Evolutionary conservation across 2,329 filamentous ascomycete genomes (phyloP), one percentile per base, ranked within the genome.

Genomic region (Macrophomina phaseolina): DNA sequence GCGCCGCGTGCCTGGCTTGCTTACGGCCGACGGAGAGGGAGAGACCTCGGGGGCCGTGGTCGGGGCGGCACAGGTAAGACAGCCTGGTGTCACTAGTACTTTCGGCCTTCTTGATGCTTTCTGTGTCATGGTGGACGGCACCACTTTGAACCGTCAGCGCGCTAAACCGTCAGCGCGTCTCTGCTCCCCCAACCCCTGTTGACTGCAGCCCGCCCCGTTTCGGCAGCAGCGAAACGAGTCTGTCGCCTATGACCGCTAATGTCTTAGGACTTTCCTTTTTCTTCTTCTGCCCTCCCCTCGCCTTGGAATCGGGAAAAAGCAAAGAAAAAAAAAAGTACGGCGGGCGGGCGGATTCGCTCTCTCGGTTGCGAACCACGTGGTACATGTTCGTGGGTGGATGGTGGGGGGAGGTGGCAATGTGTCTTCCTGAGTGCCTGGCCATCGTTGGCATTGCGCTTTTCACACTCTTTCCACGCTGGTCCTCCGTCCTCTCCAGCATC

Each of bases 91-190:
- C 5, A 46, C n/a, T 61, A 61, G 11, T 49, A 48, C 40, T 62
- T 62, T 45, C 58, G 58, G 58, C 58, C 2, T 18, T 62, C 42
- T 62, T 62, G 58, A 42, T 62, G 45, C 42, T 49, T 38, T 62
- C 56, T 48, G 40, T 46, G 23, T 23, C 28, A 61, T 51, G 6
- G 58, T 49, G 40, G 28, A 36, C 45, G 58, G 58, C 42, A 62
- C 42, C 23, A 62, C 58, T 48, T 49, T 62, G 16, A 46, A 28
- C 30, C 58, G 42, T 62, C 45, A 62, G 36, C 30, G 42, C 42
- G 30, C 58, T 62, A 62, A 48, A 42, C 34, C 4, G 16, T 30
- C 36, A 38, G 36, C 53, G 34, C 53, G 34, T 38, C 28, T 14
- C 55, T 14, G 34, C 55, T 32, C 7, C 23, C 38, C 18, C 23